phyloP scores from a whole-genome alignment of 202 grass and related monocot species.

The Setaria italica region DNA sequence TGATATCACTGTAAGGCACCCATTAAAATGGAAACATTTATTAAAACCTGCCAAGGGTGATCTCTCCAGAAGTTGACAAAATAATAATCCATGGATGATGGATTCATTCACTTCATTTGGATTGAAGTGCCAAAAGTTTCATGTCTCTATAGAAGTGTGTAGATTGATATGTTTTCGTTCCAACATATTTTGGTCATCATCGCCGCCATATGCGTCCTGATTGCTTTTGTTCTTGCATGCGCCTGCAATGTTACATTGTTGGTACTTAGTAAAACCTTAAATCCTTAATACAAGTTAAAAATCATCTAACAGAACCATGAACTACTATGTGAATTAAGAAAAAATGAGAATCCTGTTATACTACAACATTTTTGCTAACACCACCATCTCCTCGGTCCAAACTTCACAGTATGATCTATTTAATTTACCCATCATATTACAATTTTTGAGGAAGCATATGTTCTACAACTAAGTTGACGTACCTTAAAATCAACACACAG shows the following conservation, averaged over 20 bases:
- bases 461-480: neutral
- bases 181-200: conserved; percentile 46
- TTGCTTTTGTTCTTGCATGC: conserved; percentile 82
- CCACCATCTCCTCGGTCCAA: neutral
- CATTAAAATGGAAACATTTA: conserved; percentile 16
- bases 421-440: conserved; percentile 24
- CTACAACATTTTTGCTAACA: neutral
- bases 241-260: conserved; percentile 49
- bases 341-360: neutral
- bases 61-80: conserved; percentile 35
- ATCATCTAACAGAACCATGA: conserved; percentile 3
- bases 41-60: neutral
- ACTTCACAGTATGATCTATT: neutral
- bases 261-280: neutral
- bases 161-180: conserved; percentile 41
- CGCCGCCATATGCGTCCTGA: conserved; percentile 68
- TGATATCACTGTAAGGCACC: conserved; percentile 18
- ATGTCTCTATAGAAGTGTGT: conserved; percentile 2
- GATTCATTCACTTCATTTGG: neutral
- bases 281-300: neutral
- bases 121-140: conserved; percentile 24
- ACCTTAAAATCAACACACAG: neutral
- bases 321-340: conserved; percentile 25
- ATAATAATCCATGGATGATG: conserved; percentile 13
- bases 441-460: neutral